Evolutionary conservation across 1,284 basidiomycete species (phyloP), one percentile per base, ranked within the genome.

Genomic region (Neonothopanus nambi): DNA sequence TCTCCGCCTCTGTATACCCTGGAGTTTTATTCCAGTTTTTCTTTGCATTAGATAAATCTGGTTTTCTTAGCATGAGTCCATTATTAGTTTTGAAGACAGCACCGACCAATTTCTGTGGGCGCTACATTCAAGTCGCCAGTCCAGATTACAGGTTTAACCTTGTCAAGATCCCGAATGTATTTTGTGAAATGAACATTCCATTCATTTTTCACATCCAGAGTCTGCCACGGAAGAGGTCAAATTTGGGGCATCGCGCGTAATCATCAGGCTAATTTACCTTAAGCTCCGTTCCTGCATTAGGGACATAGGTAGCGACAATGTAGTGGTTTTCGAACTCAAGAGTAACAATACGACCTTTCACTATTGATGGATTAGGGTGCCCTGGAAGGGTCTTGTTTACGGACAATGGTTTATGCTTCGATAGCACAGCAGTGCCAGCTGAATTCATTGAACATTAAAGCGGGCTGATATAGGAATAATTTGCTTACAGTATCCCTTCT

Each of bases 81-180:
- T 17, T 33, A 6, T 37, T 12, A 1, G n/a, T 17, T 18, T 28
- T 15, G 2, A 46, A 53, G 17, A 35, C 37, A 42, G 8, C 7
- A 58, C 70, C 41, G 52, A 86, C 89, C 89, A 51, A 80, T 74
- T 51, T 77, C 84, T 1, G 88, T 89, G 3, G 89, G 89, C 1
- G 93, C 91, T 28, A 93, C 91, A 61, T 95, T 95, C 57, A 95
- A 65, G 67, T 95, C 93, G 23, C 93, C 93, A n/a, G 80, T 77
- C 93, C 93, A 95, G 54, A 95, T 87, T 9, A 95, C 87, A 3
- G 91, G 87, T 63, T 95, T 95, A 62, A 79, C 80, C 55, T 74
- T 77, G 68, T 93, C 89, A 11, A 93, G 73, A 18, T 81, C 77
- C 3, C 82, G 81, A 15, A 95, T 76, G 63, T 94, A 87, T 1